Base-by-base conservation (phyloP, 768 basidiomycete species). In the Termitomyces eurrhizus region DNA sequence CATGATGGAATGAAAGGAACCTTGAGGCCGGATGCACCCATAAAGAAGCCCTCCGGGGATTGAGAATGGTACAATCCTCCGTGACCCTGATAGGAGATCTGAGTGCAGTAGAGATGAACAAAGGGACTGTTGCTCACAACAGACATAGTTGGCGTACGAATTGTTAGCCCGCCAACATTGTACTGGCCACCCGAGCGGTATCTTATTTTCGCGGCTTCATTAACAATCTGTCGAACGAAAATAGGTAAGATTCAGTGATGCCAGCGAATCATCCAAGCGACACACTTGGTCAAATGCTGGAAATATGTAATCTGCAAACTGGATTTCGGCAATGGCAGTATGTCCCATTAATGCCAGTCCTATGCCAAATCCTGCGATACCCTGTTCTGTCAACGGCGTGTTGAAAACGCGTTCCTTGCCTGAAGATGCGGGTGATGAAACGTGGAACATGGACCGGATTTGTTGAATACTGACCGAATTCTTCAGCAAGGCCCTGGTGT, bases 21-120 rank as follows among this genome's bases (percentile, higher is more conserved):
- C 80, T 97, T 97, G 45, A 98, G 69, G 0, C 95, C 95, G 0
- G 92, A 78, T 8, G 92, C 94, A 37, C 90, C 94, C 78, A 96
- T 83, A 72, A 98, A 98, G 75, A 88, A 98, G 0, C 90, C 93
- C 73, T 98, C 95, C 4, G 95, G 95, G 58, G 92, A 93, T 73
- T 98, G 95, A 7, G 93, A 95, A 68, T 98, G 95, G 69, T 97
- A 98, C 59, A 95, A 73, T 26, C 89, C 95, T 46, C 95, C 95
- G 69, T 98, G 95, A 6, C 86, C 83, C 80, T 81, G 18, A 44
- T 21, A 21, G 37, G 35, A 46, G 18, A 50, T 12, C 41, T 14
- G n/a, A 59, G 59, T 53, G 62, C 36, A 45, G 39, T n/a, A 33
- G n/a, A 6, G n/a, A 33, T 45, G 5, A 42, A 32, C 16, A 36